Percentiles rank a stretch among this genome's conserved stretches.
Conservation (phyloP, 139 green algal species). For the Tetradesmus obliquus region DNA sequence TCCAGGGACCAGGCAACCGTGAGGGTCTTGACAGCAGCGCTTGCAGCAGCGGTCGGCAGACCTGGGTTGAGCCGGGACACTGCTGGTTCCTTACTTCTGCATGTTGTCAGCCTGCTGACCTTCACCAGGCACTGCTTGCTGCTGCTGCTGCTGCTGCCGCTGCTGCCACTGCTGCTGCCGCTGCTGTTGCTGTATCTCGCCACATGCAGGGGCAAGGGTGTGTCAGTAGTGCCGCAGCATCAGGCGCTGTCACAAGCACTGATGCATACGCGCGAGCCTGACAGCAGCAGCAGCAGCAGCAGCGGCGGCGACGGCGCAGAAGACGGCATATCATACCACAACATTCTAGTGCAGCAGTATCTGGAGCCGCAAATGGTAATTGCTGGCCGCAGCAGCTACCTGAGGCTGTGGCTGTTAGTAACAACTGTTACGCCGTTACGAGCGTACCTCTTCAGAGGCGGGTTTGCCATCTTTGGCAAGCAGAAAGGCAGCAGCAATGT, state of each 20-base stretch:
- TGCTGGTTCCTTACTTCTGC: too few species aligned
- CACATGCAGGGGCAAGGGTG: slow-evolving; percentile 56
- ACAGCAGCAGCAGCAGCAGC: background rate
- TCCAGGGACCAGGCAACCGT: too few species aligned
- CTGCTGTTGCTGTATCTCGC: too few species aligned
- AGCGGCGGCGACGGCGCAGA: background rate
- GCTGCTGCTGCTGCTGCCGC: background rate
- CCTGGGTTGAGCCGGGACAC: too few species aligned
- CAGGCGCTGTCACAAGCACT: slow-evolving; percentile 25
- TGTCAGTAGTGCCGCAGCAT: slow-evolving; percentile 50
- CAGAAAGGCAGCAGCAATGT: slow-evolving; percentile 13
- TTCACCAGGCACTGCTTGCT: background rate
- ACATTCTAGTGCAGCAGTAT: slow-evolving; percentile 42
- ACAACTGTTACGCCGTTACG: slow-evolving; percentile 58
- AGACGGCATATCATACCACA: background rate
- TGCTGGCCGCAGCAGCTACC: slow-evolving; percentile 58
- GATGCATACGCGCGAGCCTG: background rate
- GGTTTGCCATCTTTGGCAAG: slow-evolving; percentile 67
- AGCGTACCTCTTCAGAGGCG: slow-evolving; percentile 71
- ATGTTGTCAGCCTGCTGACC: too few species aligned
- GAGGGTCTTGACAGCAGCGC: too few species aligned
- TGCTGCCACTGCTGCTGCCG: too few species aligned
- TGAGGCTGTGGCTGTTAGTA: slow-evolving; percentile 77
- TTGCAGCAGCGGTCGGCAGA: too few species aligned
- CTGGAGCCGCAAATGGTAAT: slow-evolving; percentile 37